These are phyloP conservation scores for Coniella lustricola DNA, from an alignment of 2,329 filamentous ascomycete species.

Conservation along the genomic window DNA sequence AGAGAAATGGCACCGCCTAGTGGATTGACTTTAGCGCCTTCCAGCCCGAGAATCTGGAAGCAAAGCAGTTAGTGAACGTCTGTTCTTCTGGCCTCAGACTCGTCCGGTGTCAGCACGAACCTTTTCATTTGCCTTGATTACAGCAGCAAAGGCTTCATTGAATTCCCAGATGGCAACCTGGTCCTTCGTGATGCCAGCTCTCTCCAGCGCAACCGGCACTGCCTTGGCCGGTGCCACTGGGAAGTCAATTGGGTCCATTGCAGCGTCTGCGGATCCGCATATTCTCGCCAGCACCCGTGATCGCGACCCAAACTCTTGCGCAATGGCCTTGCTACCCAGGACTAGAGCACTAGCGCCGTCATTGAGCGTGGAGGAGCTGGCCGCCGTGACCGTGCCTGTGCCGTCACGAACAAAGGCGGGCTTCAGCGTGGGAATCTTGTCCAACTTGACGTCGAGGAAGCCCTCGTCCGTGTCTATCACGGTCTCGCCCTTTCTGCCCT, in stretches of 20 bases:
- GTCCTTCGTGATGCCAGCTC: slow-evolving; percentile 84
- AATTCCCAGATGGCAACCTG: slow-evolving; percentile 97
- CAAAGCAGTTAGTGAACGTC: background rate
- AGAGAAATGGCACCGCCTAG: slow-evolving; percentile 87
- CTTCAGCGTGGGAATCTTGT: slow-evolving; percentile 80
- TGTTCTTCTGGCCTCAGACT: too few relatives aligned
- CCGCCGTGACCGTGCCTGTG: slow-evolving; percentile 85
- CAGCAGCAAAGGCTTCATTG: slow-evolving; percentile 94
- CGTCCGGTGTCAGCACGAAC: slow-evolving; percentile 30
- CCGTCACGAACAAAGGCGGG: slow-evolving; percentile 85
- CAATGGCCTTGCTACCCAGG: slow-evolving; percentile 71
- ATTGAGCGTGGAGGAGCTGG: slow-evolving; percentile 89
- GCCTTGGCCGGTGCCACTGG: slow-evolving; percentile 87
- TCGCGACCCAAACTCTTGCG: slow-evolving; percentile 67
- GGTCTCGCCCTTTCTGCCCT: slow-evolving; percentile 74
- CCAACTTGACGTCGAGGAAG: slow-evolving; percentile 76
- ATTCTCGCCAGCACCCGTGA: slow-evolving; percentile 84
- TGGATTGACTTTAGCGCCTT: slow-evolving; percentile 75
- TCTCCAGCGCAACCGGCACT: slow-evolving; percentile 79
- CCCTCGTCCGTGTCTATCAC: slow-evolving; percentile 81
- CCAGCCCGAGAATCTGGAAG: slow-evolving; percentile 66
- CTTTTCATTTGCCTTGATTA: slow-evolving; percentile 92
- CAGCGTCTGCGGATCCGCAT: slow-evolving; percentile 79
- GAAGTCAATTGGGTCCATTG: slow-evolving; percentile 88
- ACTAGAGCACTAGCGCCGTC: slow-evolving; percentile 91